phyloP scores from a whole-genome alignment of 805 yeast species.

The Suhomyces faveliae region DNA sequence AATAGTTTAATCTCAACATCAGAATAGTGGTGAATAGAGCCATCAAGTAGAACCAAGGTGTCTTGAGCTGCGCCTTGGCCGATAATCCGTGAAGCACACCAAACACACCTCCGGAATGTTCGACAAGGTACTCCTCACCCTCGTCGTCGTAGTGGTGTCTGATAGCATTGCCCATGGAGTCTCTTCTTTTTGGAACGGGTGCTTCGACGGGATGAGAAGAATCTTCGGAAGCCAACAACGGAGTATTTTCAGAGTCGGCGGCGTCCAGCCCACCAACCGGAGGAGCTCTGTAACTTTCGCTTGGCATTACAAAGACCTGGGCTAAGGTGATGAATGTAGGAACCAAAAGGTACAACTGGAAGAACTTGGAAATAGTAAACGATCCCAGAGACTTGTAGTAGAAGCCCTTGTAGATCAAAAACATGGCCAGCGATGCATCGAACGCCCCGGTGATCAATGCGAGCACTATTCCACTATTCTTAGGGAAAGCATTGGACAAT shows the following conservation, averaged over 20 bases:
- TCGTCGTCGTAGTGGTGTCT: constrained; percentile 53
- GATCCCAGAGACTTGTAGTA: constrained; percentile 31
- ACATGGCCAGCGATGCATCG: constrained; percentile 57
- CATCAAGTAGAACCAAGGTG: constrained; percentile 53
- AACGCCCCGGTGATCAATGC: constrained; percentile 59
- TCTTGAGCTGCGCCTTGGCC: constrained; percentile 46
- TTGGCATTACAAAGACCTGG: constrained; percentile 49
- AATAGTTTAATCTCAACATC: constrained; percentile 57
- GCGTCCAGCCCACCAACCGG: constrained; percentile 25
- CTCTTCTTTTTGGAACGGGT: constrained; percentile 34
- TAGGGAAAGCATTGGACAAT: constrained; percentile 56
- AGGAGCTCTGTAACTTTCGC: constrained; percentile 47
- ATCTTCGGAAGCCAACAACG: constrained; percentile 36
- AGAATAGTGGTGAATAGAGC: constrained; percentile 52
- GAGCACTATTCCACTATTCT: constrained; percentile 49
- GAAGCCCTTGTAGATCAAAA: constrained; percentile 45
- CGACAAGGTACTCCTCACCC: constrained; percentile 39
- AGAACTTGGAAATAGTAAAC: constrained; percentile 45
- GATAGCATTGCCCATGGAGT: constrained; percentile 56
- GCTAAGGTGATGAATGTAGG: constrained; percentile 49
- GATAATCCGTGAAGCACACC: constrained; percentile 56
- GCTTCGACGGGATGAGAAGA: background rate
- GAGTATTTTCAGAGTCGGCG: constrained; percentile 44
- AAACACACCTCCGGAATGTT: constrained; percentile 46
- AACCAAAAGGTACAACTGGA: constrained; percentile 46